Conservation (phyloP, 2,329 filamentous ascomycete species). For the Zasmidium cellare region DNA sequence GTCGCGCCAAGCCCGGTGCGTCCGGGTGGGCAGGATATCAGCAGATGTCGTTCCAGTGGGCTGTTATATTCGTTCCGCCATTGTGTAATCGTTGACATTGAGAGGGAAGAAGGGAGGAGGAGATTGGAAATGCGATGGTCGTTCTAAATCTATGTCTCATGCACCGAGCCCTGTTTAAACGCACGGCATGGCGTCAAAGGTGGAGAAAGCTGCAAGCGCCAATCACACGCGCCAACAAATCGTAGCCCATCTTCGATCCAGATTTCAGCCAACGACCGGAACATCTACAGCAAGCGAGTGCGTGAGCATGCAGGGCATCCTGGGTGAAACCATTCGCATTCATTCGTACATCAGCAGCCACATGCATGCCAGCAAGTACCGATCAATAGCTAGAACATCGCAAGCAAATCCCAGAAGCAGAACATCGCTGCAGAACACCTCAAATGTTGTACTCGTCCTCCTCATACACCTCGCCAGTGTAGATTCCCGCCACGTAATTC, state of each 20-base stretch:
- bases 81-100: background rate
- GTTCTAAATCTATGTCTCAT: background rate
- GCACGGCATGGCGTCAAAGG: background rate
- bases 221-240: background rate
- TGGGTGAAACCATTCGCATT: background rate
- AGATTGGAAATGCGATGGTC: background rate
- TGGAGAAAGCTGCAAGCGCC: background rate
- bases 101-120: background rate
- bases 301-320: background rate
- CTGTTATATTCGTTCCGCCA: background rate
- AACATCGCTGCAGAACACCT: background rate
- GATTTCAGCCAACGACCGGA: no score
- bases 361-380: background rate
- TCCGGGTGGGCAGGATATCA: background rate
- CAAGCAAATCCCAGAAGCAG: background rate
- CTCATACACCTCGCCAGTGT: slow-evolving; percentile 9
- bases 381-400: background rate
- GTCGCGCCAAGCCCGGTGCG: background rate
- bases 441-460: background rate
- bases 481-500: slow-evolving; percentile 51
- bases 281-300: background rate
- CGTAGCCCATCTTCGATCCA: background rate
- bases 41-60: background rate
- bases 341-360: background rate
- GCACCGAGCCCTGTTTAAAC: background rate